Conservation (phyloP, 2,329 filamentous ascomycete species). For the Pseudocercospora crystallina region DNA sequence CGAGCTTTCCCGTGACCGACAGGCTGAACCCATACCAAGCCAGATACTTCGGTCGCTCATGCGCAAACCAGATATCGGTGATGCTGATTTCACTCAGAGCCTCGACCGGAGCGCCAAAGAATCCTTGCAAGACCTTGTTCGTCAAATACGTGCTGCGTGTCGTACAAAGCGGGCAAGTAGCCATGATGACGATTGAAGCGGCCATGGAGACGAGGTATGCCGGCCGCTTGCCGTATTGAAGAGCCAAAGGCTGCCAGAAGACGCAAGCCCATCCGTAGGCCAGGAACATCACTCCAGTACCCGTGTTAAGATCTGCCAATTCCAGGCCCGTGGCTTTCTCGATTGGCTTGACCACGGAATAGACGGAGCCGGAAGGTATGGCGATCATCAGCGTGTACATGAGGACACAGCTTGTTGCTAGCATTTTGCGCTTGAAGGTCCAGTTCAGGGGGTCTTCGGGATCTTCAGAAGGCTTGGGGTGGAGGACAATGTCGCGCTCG, state of each 20-base stretch:
- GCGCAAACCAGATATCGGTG: conserved; percentile 29
- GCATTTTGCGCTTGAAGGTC: conserved; percentile 43
- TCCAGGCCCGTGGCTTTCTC: conserved; percentile 48
- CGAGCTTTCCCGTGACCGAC: conserved; percentile 27
- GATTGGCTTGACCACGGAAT: conserved; percentile 51
- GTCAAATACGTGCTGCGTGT: conserved; percentile 49
- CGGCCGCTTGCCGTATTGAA: conserved; percentile 52
- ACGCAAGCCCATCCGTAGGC: conserved; percentile 52
- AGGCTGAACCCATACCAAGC: conserved; percentile 32
- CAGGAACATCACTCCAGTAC: conserved; percentile 55
- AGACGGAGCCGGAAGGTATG: conserved; percentile 49
- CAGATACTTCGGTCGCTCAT: conserved; percentile 33
- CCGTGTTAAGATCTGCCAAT: conserved; percentile 46
- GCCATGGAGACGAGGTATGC: conserved; percentile 47
- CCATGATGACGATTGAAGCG: conserved; percentile 40
- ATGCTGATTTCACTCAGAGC: conserved; percentile 42
- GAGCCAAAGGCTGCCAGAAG: conserved; percentile 53
- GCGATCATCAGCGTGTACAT: conserved; percentile 51
- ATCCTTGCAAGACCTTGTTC: conserved; percentile 49
- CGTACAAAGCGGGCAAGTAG: conserved; percentile 47
- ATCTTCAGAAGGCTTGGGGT: conserved; percentile 44
- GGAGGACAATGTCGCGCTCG: conserved; percentile 40
- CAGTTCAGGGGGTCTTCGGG: conserved; percentile 51
- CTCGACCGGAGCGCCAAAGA: conserved; percentile 51
- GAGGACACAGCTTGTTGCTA: conserved; percentile 40